Conservation (phyloP, 2,329 filamentous ascomycete species). For the Botrytis pseudocinerea region DNA sequence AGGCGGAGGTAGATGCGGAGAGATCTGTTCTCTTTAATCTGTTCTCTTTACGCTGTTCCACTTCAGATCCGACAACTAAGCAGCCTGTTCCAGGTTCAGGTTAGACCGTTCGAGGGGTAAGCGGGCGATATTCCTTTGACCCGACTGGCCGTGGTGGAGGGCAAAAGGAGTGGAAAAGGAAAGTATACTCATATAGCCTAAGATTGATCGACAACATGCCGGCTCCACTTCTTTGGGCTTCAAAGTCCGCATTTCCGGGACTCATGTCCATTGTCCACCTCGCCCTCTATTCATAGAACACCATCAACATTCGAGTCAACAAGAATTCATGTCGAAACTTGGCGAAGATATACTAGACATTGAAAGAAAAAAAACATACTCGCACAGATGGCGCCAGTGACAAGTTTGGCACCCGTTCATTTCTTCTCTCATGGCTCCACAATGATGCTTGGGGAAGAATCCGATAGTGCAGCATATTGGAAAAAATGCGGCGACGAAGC, state of each 20-base stretch:
- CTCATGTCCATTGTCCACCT: neutral
- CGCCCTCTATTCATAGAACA: neutral
- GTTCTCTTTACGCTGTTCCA: neutral
- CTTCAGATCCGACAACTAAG: neutral
- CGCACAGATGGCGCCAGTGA: neutral
- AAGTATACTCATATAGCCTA: neutral
- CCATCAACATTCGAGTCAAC: neutral
- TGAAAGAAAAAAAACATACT: neutral
- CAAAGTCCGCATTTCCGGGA: neutral
- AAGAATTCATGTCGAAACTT: neutral
- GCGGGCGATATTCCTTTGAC: too few relatives aligned
- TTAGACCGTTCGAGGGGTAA: too few relatives aligned
- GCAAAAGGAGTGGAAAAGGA: neutral
- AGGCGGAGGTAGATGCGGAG: neutral
- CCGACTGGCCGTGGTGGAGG: neutral
- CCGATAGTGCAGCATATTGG: slow-evolving; percentile 63
- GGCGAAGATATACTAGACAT: neutral
- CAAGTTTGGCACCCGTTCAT: slow-evolving; percentile 30
- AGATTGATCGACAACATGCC: neutral
- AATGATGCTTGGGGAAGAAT: slow-evolving; percentile 70
- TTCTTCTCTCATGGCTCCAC: slow-evolving; percentile 68
- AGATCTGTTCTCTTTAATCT: neutral
- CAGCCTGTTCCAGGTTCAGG: neutral
- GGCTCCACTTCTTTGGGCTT: neutral
- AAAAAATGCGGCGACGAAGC: slow-evolving; percentile 64